Evolutionary conservation across 192 early-diverging fungal genomes (phyloP).

Genomic region (Backusella westeae): DNA sequence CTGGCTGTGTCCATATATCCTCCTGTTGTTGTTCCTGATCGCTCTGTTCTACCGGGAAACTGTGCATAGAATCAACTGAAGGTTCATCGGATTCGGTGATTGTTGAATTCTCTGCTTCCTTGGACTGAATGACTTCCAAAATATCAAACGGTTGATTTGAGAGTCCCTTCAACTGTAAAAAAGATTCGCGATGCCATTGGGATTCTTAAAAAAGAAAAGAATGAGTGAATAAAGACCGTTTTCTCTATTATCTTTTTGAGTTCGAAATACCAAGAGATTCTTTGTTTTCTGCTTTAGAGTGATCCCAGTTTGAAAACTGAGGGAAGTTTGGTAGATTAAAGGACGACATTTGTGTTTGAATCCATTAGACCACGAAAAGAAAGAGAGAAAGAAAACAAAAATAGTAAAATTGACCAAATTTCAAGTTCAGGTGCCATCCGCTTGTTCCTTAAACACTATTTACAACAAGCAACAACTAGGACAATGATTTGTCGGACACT

Average conservation of each 20-base stretch:
- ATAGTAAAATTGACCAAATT: background rate
- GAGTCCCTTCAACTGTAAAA: background rate
- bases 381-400: background rate
- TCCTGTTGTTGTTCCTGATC: background rate
- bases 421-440: too few species aligned
- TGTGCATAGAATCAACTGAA: background rate
- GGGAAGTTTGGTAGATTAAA: background rate
- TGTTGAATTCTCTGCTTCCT: background rate
- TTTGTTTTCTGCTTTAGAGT: background rate
- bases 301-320: background rate
- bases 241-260: background rate
- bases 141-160: conserved; percentile 14
- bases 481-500: too few species aligned
- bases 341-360: background rate
- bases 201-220: background rate
- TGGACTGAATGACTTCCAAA: background rate
- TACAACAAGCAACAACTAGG: too few species aligned
- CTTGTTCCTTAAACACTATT: too few species aligned
- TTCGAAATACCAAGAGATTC: background rate
- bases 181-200: background rate
- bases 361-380: background rate
- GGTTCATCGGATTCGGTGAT: background rate
- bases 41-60: background rate
- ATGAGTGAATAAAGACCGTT: background rate
- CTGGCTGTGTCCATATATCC: conserved; percentile 4